Evolutionary conservation across 805 yeast species (phyloP).

Genomic region (Candida railenensis): DNA sequence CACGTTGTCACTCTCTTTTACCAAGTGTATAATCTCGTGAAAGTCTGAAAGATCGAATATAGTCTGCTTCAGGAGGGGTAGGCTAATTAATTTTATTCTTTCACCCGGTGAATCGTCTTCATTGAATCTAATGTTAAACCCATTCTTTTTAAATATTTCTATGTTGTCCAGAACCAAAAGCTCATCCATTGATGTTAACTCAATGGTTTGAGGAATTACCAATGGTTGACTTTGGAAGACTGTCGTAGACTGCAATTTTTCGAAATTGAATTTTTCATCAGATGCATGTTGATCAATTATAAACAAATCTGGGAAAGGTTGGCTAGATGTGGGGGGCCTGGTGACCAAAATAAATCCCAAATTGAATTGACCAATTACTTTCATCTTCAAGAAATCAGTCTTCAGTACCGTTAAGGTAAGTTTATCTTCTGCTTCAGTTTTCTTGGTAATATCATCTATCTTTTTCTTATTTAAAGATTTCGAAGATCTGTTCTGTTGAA

Average conservation of each 20-base stretch:
- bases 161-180: conserved; percentile 62
- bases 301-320: conserved; percentile 55
- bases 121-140: conserved; percentile 57
- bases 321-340: conserved; percentile 34
- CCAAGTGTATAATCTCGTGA: conserved; percentile 68
- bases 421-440: conserved; percentile 53
- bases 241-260: conserved; percentile 55
- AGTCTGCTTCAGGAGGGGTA: conserved; percentile 73
- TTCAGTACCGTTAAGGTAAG: conserved; percentile 65
- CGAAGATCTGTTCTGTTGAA: background rate
- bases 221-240: conserved; percentile 68
- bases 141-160: conserved; percentile 65
- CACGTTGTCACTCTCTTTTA: conserved; percentile 43
- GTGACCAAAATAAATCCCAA: conserved; percentile 87
- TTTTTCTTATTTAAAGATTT: conserved; percentile 4
- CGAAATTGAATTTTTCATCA: conserved; percentile 93
- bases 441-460: conserved; percentile 45
- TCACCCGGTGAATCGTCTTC: conserved; percentile 55
- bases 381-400: conserved; percentile 71
- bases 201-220: conserved; percentile 57
- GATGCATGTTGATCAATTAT: conserved; percentile 97
- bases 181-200: conserved; percentile 78
- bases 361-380: conserved; percentile 89
- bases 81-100: conserved; percentile 52
- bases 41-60: conserved; percentile 70